Evolutionary conservation across 2,329 filamentous ascomycete genomes (phyloP), one percentile per base, ranked within the genome.

Genomic region (Monosporascus sp.): DNA sequence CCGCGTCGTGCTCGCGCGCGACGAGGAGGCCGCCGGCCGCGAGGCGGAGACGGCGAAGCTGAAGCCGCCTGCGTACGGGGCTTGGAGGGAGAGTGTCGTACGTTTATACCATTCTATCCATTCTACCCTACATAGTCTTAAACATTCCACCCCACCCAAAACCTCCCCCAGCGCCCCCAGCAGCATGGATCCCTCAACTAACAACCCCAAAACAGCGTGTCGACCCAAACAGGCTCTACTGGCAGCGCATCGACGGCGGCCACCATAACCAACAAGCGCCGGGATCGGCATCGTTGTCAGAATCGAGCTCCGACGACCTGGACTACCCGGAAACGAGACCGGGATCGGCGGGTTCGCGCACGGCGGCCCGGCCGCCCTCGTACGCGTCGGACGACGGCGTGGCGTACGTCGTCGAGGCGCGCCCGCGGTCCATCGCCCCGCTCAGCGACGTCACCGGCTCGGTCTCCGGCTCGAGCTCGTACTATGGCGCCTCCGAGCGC

Each of bases 1-100:
- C 56, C 85, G 80, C 41, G 89, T 96, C 11, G 81, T 88, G 18
- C 77, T 93, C 46, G 84, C 85, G 2, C 79, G 82, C 41, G 90
- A 94, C 64, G 88, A 92, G 63, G 89, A 91, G 63, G 80, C 82
- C 18, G 79, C 74, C 2, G 81, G 79, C 3, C 68, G 78, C 51
- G 78, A 81, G 53, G 80, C 76, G 49, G 79, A 83, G 54, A 72
- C 79, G 0, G 72, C 74, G 43, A 84, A 85, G 61, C 59, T 78
- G 20, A 82, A 85, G 8, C 91, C 92, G 4, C 91, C 92, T 0
- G 90, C 90, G 2, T 96, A 96, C 66, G 91, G 91, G 0, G 74
- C 91, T 1, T 95, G 90, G 89, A 79, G 90, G 50, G 85, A 86
- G 68, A 93, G 87, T 64, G 89, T 94, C 70, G 86, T 89, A 79